Percentiles rank a stretch among this genome's conserved stretches.
Evolutionary conservation across 495 filamentous ascomycete genomes (phyloP).

Genomic region (Apodospora peruviana): DNA sequence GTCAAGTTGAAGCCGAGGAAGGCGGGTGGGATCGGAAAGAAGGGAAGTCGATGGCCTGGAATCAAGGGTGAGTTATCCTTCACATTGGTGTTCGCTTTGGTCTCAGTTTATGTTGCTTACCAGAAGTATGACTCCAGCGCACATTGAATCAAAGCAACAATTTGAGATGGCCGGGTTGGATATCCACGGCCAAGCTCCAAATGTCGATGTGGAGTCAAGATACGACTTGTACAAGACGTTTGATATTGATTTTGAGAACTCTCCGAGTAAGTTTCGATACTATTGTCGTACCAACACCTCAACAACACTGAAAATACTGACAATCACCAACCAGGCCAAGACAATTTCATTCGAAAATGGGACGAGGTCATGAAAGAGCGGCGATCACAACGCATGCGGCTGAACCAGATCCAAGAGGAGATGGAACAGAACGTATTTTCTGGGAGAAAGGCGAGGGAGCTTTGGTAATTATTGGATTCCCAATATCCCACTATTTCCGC

Average conservation of each 20-base stretch:
- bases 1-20: conserved; percentile 26
- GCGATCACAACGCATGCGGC: conserved; percentile 16
- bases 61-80: conserved; percentile 18
- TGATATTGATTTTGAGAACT: conserved; percentile 35
- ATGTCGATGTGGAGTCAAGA: conserved; percentile 19
- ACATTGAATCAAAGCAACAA: conserved; percentile 14
- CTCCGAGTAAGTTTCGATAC: conserved; percentile 18
- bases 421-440: conserved; percentile 24
- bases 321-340: conserved; percentile 16
- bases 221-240: conserved; percentile 32
- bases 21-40: conserved; percentile 13
- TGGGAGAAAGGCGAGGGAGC: conserved; percentile 21
- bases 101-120: not conserved
- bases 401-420: conserved; percentile 26
- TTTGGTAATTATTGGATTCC: conserved; percentile 16
- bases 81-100: not conserved
- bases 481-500: too few relatives aligned
- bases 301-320: not conserved
- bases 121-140: conserved; percentile 18
- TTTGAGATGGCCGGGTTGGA: conserved; percentile 24
- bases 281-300: not conserved
- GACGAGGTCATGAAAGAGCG: conserved; percentile 28
- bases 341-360: conserved; percentile 29
- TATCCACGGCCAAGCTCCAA: conserved; percentile 20
- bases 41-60: conserved; percentile 22